Base-by-base conservation (phyloP, 169 alveolate species). In the Plasmodium blacklocki region DNA sequence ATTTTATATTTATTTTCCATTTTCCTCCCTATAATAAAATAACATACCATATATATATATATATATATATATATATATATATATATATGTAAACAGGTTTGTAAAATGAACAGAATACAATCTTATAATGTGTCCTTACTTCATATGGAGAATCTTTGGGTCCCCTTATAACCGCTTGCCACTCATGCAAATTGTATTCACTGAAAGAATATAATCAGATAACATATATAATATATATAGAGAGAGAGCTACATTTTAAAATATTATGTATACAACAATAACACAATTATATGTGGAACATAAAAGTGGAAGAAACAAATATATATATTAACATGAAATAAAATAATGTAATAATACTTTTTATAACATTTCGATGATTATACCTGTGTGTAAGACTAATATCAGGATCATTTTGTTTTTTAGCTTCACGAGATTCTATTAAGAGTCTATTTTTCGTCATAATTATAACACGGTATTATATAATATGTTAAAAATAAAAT, bases 101-200 rank as follows among this genome's bases (percentile, higher is more conserved):
- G 11, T 21, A 12, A 6, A n/a, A 9, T 21, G 7, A 18, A 18
- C 12, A 23, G 5, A 39, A 39, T 39, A 7, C 47, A 39, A 39
- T 39, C 14, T 63, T n/a, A 32, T 15, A 72, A 21, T 47, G 19
- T 72, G 14, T 47, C 14, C 88, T 66, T 68, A 96, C 98, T 92
- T 96, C 98, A 88, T 96, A 98, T 19, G 99, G 99, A 2, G 98
- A 95, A 68, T 95, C 98, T 21, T 88, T 94, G 2, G 99, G 99
- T 0, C 99, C 99, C 59, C 87, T 89, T 54, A 97, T 92, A 45
- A 95, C 88, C 4, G 98, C 99, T 39, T 93, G 88, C 98, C 99
- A 97, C 86, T 93, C 92, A 73, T 92, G 88, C 39, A 97, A 19
- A 75, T 95, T 93, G 59, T 95, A 94, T 68, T 93, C 94, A 50